Base-by-base conservation (phyloP, 257 asterid species). In the Petrea volubilis region DNA sequence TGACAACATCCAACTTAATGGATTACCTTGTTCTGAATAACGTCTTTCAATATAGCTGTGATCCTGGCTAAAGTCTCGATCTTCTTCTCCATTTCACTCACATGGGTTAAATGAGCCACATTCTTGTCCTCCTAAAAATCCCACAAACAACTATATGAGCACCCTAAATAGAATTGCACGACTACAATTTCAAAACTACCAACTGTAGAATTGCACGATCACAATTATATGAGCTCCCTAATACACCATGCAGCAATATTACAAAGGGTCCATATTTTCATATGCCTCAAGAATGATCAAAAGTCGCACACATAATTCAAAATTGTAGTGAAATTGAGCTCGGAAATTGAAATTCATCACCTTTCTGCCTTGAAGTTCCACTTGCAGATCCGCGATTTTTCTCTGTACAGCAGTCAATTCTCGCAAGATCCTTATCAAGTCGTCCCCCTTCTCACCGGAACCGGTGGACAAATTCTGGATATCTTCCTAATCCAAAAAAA, bases 321-420 rank as follows among this genome's bases (percentile, higher is more conserved):
- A 49, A 29, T 57, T 52, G 21, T 43, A 56, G 70, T 7, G 62
- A 67, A 41, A 14, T 40, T 27, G 33, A 17, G 6, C 28, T 6
- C 18, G 27, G 56, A 71, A 81, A 43, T 29, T 51, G 64, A 29
- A 74, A 7, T 34, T 49, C 51, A 24, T 74, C 56, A 95, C 98
- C 97, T 95, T 95, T 80, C 99, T 86, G 64, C 99, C 99, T 77
- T 95, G 99, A 80, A 95, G 98, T 77, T 95, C 98, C 49, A 95
- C 98, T 88, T 92, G 99, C 82, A 95, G 88, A 84, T 92, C 97
- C 36, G 97, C 95, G 17, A 90, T 92, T 81, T 92, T 95, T 58
- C 97, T 85, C 62, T 95, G 99, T 23, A 95, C 97, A 41, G 86
- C 78, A 41, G 98, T 95, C 71, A 95, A 79, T 79, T 95, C 99